Base-by-base conservation (phyloP, 768 basidiomycete species). In the Lentinula edodes region DNA sequence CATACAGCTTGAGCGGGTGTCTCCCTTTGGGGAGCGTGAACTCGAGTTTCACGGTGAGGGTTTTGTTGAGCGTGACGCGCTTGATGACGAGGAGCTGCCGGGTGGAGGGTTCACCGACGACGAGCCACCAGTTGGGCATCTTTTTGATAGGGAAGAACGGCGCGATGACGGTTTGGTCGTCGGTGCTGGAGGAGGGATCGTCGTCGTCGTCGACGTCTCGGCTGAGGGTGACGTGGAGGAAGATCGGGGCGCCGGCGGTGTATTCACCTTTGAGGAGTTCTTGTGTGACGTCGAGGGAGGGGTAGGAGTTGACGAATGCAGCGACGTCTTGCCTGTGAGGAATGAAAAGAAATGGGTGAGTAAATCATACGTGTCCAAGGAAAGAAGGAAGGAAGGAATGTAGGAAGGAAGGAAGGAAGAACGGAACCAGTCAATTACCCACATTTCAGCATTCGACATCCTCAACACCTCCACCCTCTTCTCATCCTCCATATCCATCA, bases 401-500 rank as follows among this genome's bases (percentile, higher is more conserved):
- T n/a, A n/a, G 2, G 23, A 23, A 23, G 23, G 23, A 23, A 23
- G 23, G 23, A 23, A 23, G 23, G 23, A 23, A 23, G 23, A 23
- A 23, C 2, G 1, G 23, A 23, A 23, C 23, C 23, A 2, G 1
- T 23, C 2, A 2, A 23, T 23, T 23, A 80, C 92, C 64, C 73
- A 93, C 93, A 98, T 93, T 72, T 97, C 91, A 42, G 81, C 77
- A 1, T 87, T 78, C 59, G 88, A 85, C 92, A 99, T 94, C 68
- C 89, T 86, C 34, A 98, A 75, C 23, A 98, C 75, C 58, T 86
- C 77, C 61, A 85, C 91, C 39, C 97, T 84, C 69, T 91, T 82
- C 62, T 91, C 89, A 67, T 98, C 96, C 69, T 98, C 97, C 86
- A 98, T 87, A 72, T 98, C 97, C 92, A 98, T 97, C 64, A 98